These are phyloP conservation scores for Boletus fagicola DNA, from an alignment of 768 basidiomycete genomes.

Conservation along the genomic window DNA sequence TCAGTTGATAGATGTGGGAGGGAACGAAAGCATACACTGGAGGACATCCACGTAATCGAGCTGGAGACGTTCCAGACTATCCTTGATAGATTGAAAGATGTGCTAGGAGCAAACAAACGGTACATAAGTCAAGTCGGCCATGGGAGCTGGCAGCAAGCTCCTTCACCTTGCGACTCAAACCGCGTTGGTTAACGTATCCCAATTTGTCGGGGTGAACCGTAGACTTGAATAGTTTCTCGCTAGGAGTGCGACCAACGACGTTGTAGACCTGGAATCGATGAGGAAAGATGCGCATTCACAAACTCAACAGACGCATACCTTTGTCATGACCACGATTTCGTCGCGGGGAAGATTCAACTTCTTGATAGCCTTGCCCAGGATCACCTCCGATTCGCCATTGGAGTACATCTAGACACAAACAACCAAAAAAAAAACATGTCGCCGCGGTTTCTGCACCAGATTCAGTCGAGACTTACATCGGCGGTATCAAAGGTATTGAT, in stretches of 20 bases:
- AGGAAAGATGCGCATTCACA: neutral
- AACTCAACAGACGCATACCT: neutral
- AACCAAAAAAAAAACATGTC: neutral
- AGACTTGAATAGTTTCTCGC: constrained; percentile 2
- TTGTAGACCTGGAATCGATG: neutral
- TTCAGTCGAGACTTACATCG: neutral
- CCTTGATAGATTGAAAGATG: constrained; percentile 2
- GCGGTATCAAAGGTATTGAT: constrained; percentile 3
- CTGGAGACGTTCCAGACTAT: constrained; percentile 1
- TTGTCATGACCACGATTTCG: constrained; percentile 3
- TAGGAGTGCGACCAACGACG: neutral
- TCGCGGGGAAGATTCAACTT: constrained; percentile 1
- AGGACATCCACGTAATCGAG: constrained; percentile 2
- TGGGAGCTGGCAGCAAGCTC: constrained; percentile 38
- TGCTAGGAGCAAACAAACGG: neutral
- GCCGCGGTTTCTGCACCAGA: neutral
- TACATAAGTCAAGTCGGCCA: neutral
- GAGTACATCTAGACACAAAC: neutral
- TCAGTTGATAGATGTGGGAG: neutral
- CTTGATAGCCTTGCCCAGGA: constrained; percentile 1
- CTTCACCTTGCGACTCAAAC: constrained; percentile 4
- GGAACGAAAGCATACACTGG: neutral
- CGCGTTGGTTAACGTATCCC: constrained; percentile 2
- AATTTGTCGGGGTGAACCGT: constrained; percentile 1
- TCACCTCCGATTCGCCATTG: constrained; percentile 3